Evolutionary conservation across 352 stramenopile genomes (phyloP), one percentile per base, ranked within the genome.

Genomic region (Lagenidium giganteum): DNA sequence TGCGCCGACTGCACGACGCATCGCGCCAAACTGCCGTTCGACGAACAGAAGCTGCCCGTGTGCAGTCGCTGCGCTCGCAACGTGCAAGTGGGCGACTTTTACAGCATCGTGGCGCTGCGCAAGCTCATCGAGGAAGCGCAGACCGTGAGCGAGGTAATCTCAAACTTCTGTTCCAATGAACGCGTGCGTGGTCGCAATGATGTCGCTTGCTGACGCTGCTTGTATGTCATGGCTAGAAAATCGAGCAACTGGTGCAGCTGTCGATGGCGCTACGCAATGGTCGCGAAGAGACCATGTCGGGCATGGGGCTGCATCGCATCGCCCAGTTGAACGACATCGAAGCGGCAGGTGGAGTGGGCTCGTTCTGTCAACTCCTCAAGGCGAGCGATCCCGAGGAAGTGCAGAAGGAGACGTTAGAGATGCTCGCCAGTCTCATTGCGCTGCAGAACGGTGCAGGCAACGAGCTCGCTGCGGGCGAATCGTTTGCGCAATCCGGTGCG

Each of bases 241-340:
- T 70, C 7, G 73, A 89, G 47, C 77, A 88, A 35, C 51, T 88
- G 25, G 57, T 64, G 42, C 78, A 87, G 38, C 53, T 93, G 9
- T 51, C 81, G 5, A 52, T 60, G 18, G 71, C 69, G 17, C 54
- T 93, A 32, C 76, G 66, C 18, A 47, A 58, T 32, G 78, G 70
- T 0, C 73, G 79, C 3, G 64, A 86, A 18, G 79, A 92, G 50
- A 84, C 68, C 0, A 50, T 73, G 11, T 47, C 38, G 20, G 76
- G 77, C 9, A 82, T 94, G 70, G 82, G 82, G 1, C 35, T 77
- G 1, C 77, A 92, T 36, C 77, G 71, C 40, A 63, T 94, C 16
- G 67, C 77, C 14, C 79, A 94, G 54, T 60, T 94, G 3, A 94
- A 94, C 48, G 82, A 94, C 49, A 64, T 94, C 14, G 79, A 90